Evolutionary conservation across 2,329 filamentous ascomycete species (phyloP).

Genomic region (Lachnellula hyalina): DNA sequence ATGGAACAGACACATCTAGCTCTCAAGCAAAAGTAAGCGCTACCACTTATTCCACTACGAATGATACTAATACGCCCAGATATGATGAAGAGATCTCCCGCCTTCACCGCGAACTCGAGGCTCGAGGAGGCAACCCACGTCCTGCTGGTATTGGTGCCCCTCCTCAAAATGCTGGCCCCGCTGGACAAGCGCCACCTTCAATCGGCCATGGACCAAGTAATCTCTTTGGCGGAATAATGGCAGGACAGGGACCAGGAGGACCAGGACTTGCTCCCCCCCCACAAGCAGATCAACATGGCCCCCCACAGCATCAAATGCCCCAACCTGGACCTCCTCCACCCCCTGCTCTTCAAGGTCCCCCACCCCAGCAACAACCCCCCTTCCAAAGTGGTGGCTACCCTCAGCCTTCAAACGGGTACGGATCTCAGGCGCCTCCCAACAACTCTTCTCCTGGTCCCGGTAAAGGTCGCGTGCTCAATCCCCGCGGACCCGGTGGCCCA

Average conservation of each 20-base stretch:
- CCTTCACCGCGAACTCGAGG: constrained; percentile 82
- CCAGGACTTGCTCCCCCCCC: constrained; percentile 69
- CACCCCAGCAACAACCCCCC: constrained; percentile 56
- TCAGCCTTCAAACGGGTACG: constrained; percentile 64
- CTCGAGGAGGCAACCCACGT: constrained; percentile 56
- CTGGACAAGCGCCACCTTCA: constrained; percentile 76
- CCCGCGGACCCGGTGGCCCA: constrained; percentile 61
- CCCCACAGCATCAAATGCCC: constrained; percentile 58
- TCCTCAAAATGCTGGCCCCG: constrained; percentile 71
- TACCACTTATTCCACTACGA: background rate
- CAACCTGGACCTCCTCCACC: constrained; percentile 57
- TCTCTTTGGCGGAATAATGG: constrained; percentile 94
- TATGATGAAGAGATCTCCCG: constrained; percentile 89
- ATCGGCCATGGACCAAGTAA: constrained; percentile 86
- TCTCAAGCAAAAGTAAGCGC: constrained; percentile 82
- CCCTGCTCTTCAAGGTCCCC: constrained; percentile 40
- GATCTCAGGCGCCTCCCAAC: constrained; percentile 73
- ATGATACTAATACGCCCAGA: constrained; percentile 41
- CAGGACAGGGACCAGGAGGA: constrained; percentile 77
- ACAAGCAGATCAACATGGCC: constrained; percentile 57
- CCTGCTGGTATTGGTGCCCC: constrained; percentile 68
- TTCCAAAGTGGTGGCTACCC: constrained; percentile 59
- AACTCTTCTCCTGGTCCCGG: constrained; percentile 83
- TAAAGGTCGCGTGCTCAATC: constrained; percentile 58
- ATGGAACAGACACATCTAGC: constrained; percentile 85